phyloP scores from a whole-genome alignment of 345 rosid species.

The Viola odorata region DNA sequence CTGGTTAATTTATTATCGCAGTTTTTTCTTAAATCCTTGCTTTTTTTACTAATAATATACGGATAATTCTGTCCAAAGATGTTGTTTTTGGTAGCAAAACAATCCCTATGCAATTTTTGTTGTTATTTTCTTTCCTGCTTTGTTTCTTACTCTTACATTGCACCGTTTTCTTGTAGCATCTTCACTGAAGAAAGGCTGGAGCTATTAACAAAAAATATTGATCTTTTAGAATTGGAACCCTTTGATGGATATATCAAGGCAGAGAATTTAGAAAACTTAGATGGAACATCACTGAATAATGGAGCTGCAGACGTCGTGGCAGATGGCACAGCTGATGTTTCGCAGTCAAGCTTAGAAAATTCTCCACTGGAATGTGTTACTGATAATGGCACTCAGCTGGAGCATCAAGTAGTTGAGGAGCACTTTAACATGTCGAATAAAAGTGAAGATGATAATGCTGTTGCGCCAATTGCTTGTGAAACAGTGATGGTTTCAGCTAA shows the following conservation, averaged over 20 bases:
- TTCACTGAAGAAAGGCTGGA: conserved; percentile 90
- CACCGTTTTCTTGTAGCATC: conserved; percentile 45
- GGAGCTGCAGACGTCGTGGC: conserved; percentile 24
- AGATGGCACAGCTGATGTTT: conserved; percentile 23
- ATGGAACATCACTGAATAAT: conserved; percentile 22
- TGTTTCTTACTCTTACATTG: background rate
- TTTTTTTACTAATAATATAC: too few relatives aligned
- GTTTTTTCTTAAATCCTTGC: too few relatives aligned
- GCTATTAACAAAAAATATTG: conserved; percentile 56
- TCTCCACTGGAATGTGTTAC: conserved; percentile 30
- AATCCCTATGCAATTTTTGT: too few relatives aligned
- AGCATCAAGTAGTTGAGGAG: conserved; percentile 31
- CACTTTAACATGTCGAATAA: conserved; percentile 26
- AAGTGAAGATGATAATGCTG: conserved; percentile 21
- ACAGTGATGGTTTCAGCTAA: conserved; percentile 28
- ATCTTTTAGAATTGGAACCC: conserved; percentile 45
- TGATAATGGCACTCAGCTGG: conserved; percentile 28
- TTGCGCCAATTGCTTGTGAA: conserved; percentile 27
- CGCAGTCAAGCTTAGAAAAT: conserved; percentile 29
- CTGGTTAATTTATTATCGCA: background rate
- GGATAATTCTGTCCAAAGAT: too few relatives aligned
- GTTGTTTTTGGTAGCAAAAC: too few relatives aligned
- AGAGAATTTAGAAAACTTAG: conserved; percentile 26
- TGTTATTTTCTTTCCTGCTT: background rate
- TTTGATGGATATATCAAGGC: conserved; percentile 25